These are phyloP conservation scores for Fusarium foetens DNA, from an alignment of 2,329 filamentous ascomycete genomes.

Conservation along the genomic window DNA sequence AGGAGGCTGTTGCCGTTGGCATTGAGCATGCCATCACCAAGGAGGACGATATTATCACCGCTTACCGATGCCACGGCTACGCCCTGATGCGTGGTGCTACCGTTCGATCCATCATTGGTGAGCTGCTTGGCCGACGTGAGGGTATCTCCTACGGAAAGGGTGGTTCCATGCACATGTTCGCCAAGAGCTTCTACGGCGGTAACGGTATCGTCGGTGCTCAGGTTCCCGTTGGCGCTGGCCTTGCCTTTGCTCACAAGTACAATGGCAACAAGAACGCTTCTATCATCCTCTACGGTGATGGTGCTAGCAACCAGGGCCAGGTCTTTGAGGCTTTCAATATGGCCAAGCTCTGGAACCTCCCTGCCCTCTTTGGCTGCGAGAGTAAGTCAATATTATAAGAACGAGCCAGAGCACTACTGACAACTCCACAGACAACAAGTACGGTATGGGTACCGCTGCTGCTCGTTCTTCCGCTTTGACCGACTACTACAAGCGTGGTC, in stretches of 20 bases:
- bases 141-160: constrained; percentile 99
- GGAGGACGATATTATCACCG: constrained; percentile 93
- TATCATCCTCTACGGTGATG: constrained; percentile 94
- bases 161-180: constrained; percentile 99
- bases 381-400: constrained; percentile 70
- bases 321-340: constrained; percentile 99
- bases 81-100: constrained; percentile 94
- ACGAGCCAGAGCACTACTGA: constrained; percentile 15
- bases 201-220: constrained; percentile 99
- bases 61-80: constrained; percentile 99
- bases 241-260: constrained; percentile 98
- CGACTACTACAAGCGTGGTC: constrained; percentile 99
- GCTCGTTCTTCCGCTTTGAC: constrained; percentile 93
- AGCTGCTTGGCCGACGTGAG: constrained; percentile 92
- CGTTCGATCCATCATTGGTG: constrained; percentile 93
- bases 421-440: constrained; percentile 89
- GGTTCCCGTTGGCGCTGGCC: constrained; percentile 94
- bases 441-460: constrained; percentile 98
- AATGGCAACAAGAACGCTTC: constrained; percentile 85
- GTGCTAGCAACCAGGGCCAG: constrained; percentile 98
- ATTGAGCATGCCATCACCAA: constrained; percentile 96
- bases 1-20: constrained; percentile 96
- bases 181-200: constrained; percentile 96
- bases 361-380: constrained; percentile 96
- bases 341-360: constrained; percentile 98